A percentile compares a stretch with the other conserved stretches of the same genome.
Conservation (phyloP, 2,329 filamentous ascomycete genomes). For the Neonectria ditissima region DNA sequence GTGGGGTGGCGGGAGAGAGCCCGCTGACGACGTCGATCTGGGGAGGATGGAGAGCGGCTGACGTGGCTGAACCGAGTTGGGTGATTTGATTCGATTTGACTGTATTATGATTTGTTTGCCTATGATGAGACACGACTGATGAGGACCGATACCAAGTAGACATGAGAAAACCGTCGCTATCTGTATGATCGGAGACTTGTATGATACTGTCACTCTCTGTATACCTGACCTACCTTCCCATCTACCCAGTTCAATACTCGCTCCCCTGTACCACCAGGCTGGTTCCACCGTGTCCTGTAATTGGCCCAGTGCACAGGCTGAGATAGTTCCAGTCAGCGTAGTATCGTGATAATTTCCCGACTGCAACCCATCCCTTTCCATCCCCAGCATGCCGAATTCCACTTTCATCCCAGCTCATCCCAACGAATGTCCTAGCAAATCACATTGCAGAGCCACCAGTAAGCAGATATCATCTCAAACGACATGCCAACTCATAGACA, state of each 20-base stretch:
- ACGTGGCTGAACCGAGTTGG: constrained; percentile 3
- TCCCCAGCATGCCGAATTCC: constrained; percentile 1
- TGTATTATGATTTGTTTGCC: constrained; percentile 3
- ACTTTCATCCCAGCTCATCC: constrained; percentile 22
- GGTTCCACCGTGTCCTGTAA: not conserved
- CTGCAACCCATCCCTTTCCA: not conserved
- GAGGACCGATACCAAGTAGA: constrained; percentile 1
- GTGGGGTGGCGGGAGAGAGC: constrained; percentile 7
- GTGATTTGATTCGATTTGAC: not conserved
- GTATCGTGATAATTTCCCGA: not conserved
- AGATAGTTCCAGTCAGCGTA: not conserved
- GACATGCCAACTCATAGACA: constrained; percentile 25
- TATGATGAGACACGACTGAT: constrained; percentile 8
- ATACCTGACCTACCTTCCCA: not conserved
- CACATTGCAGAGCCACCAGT: constrained; percentile 8
- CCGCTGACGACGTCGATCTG: constrained; percentile 26
- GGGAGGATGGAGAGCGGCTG: constrained; percentile 27
- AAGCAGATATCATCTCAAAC: constrained; percentile 24
- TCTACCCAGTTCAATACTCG: not conserved
- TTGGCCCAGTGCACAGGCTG: not conserved
- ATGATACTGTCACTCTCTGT: not conserved
- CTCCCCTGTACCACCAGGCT: not conserved
- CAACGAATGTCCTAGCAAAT: constrained; percentile 21
- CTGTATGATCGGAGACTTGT: constrained; percentile 14
- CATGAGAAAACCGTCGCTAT: not conserved